Conservation (phyloP, 202 grass and related monocot species). For the Digitaria exilis region DNA sequence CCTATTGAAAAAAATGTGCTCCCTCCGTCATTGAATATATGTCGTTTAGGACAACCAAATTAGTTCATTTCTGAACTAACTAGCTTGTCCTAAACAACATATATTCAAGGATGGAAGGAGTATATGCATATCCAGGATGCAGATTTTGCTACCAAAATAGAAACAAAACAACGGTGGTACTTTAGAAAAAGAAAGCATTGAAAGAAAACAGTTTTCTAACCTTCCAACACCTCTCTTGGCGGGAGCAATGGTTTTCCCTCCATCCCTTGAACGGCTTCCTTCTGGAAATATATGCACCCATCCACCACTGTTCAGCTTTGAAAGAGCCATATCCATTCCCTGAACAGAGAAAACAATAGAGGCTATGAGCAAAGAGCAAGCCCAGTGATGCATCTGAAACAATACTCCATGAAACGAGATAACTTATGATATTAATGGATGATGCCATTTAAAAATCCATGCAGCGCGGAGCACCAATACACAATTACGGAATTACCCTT, state of each 20-base stretch:
- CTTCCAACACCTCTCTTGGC: conserved; percentile 97
- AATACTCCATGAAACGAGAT: not conserved
- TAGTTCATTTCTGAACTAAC: too few relatives aligned
- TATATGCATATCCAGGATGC: not conserved
- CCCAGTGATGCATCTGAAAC: not conserved
- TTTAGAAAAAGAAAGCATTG: not conserved
- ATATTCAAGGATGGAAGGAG: too few relatives aligned
- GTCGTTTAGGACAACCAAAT: too few relatives aligned
- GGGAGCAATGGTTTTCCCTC: conserved; percentile 82
- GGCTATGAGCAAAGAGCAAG: not conserved
- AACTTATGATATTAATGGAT: not conserved
- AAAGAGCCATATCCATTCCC: conserved; percentile 97
- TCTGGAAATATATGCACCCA: conserved; percentile 99
- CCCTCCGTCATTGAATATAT: too few relatives aligned
- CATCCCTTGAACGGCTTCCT: conserved; percentile 89
- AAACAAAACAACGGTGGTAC: not conserved
- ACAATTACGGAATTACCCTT: not conserved
- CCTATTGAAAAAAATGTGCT: not conserved
- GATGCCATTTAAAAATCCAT: not conserved
- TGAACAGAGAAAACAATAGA: conserved; percentile 9
- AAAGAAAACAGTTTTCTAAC: conserved; percentile 41
- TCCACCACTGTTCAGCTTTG: conserved; percentile 89
- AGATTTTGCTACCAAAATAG: not conserved
- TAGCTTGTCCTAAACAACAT: too few relatives aligned
- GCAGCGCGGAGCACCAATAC: not conserved